Percentiles rank a stretch among this genome's conserved stretches.
phyloP scores from a whole-genome alignment of 2,329 filamentous ascomycete species.

The Botrytis deweyae region DNA sequence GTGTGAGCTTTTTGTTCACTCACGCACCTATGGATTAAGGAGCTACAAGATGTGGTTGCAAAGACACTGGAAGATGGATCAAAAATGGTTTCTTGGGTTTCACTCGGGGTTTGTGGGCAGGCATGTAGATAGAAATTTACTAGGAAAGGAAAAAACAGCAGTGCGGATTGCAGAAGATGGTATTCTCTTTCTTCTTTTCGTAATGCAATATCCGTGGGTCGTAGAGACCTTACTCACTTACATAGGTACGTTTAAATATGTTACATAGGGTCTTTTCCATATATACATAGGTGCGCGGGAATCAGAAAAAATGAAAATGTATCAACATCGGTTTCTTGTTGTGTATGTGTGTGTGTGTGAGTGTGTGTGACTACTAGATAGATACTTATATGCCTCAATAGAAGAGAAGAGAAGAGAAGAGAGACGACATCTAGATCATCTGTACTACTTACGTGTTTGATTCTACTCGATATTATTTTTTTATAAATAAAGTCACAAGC shows the following conservation, averaged over 20 bases:
- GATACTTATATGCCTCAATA: neutral
- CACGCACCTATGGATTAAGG: constrained; percentile 56
- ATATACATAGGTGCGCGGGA: neutral
- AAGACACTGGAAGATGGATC: neutral
- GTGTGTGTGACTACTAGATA: neutral
- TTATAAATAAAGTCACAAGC: neutral
- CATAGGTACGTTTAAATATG: neutral
- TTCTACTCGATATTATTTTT: neutral
- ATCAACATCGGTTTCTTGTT: neutral
- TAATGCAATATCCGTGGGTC: neutral
- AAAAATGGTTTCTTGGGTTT: neutral
- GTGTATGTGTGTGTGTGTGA: neutral
- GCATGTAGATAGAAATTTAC: neutral
- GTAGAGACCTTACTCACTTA: neutral
- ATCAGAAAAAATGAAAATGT: neutral
- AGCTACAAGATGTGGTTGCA: neutral
- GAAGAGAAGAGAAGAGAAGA: neutral
- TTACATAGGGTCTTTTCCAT: neutral
- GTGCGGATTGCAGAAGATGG: constrained; percentile 1
- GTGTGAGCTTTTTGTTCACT: constrained; percentile 67
- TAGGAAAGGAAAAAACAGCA: neutral
- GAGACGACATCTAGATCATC: neutral
- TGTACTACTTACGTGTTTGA: neutral
- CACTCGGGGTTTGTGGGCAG: too few species aligned
- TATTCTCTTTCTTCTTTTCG: neutral